These are phyloP conservation scores for Aspergillus sp. DNA, from an alignment of 2,329 filamentous ascomycete species.

Conservation along the genomic window DNA sequence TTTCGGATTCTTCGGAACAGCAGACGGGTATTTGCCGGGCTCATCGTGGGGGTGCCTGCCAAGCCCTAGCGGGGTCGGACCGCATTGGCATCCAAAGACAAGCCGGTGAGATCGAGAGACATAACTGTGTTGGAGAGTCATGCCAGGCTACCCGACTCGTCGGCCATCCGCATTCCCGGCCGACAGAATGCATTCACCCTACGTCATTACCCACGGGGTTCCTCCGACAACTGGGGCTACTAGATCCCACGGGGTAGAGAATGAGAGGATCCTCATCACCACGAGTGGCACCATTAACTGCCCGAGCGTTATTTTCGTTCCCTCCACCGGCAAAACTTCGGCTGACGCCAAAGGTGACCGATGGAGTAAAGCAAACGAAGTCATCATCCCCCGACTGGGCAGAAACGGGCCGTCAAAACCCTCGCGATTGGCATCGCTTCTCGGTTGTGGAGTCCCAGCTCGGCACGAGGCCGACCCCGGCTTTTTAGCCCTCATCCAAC, in stretches of 20 bases:
- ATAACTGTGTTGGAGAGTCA: neutral
- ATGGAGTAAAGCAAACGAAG: neutral
- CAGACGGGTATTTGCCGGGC: too few relatives aligned
- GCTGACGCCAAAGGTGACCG: neutral
- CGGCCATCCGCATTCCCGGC: neutral
- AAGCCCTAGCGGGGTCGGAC: too few relatives aligned
- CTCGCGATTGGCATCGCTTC: neutral
- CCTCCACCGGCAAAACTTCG: neutral
- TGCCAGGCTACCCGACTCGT: neutral
- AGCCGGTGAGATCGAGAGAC: too few relatives aligned
- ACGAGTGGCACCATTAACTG: too few relatives aligned
- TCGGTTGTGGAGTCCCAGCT: neutral
- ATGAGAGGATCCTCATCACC: neutral
- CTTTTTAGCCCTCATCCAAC: neutral
- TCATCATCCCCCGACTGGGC: neutral
- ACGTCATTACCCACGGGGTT: neutral
- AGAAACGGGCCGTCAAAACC: neutral
- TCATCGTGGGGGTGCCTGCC: too few relatives aligned
- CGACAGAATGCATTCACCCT: neutral
- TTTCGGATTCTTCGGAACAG: too few relatives aligned
- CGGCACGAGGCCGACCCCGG: slow-evolving; percentile 1
- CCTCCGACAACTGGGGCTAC: neutral
- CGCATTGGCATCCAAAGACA: too few relatives aligned
- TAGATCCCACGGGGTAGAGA: neutral
- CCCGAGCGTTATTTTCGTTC: too few relatives aligned